Conservation (phyloP, 768 basidiomycete genomes). For the Suillus subaureus region DNA sequence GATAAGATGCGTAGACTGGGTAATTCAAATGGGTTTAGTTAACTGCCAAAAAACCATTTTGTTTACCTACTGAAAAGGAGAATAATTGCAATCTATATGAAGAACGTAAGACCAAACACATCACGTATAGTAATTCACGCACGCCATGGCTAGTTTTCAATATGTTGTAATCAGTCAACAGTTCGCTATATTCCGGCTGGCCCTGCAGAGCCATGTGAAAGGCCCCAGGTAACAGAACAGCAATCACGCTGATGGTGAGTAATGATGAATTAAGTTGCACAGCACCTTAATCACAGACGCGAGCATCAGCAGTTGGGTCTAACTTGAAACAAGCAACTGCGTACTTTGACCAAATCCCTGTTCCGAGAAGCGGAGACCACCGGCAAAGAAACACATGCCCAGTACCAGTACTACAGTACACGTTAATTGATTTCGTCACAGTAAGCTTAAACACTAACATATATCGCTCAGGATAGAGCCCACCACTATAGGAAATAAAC, state of each 20-base stretch:
- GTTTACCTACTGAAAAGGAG: conserved; percentile 68
- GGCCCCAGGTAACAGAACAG: conserved; percentile 75
- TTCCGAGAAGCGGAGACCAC: conserved; percentile 74
- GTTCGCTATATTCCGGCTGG: conserved; percentile 20
- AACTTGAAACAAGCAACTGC: conserved; percentile 22
- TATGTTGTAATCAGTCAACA: conserved; percentile 47
- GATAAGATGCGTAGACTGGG: conserved; percentile 69
- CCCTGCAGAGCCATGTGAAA: conserved; percentile 63
- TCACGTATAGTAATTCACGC: conserved; percentile 24
- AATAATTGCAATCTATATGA: conserved; percentile 66
- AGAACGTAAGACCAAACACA: not conserved
- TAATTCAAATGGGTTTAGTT: not conserved
- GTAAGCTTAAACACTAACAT: conserved; percentile 36
- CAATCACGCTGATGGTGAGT: conserved; percentile 75
- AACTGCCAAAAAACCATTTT: not conserved
- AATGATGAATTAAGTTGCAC: conserved; percentile 76
- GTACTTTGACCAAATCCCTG: conserved; percentile 75
- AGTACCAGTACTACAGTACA: conserved; percentile 72
- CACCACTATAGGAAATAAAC: conserved; percentile 52
- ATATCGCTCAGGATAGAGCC: conserved; percentile 84
- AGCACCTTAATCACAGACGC: conserved; percentile 46
- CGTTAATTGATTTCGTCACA: not conserved
- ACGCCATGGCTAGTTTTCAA: conserved; percentile 80
- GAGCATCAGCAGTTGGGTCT: not conserved
- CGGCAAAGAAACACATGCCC: conserved; percentile 85